Evolutionary conservation across 2,329 filamentous ascomycete species (phyloP), one percentile per base, ranked within the genome.

Genomic region (Pestalotiopsis fici): DNA sequence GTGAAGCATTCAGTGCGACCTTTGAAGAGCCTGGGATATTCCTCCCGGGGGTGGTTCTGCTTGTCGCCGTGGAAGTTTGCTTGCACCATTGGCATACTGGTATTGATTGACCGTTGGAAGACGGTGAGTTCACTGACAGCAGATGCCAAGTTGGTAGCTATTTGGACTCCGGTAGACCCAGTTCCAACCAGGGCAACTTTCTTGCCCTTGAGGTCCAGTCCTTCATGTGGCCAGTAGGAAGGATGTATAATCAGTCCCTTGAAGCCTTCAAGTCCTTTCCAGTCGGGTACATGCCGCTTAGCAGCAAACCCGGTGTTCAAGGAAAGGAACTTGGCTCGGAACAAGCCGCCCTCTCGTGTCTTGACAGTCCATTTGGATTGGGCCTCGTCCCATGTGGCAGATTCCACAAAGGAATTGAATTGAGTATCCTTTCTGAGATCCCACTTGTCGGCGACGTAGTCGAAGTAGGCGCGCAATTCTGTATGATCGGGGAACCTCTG

Each of bases 51-150:
- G 7, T 64, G 25, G 18, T 28, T 31, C 68, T 87, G 83, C 66
- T 85, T 81, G 18, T 74, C 77, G 0, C 81, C 83, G 21, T 88
- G 76, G 1, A 77, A 54, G 2, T 79, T 78, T 3, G 18, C 61
- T 64, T 85, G 82, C 2, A 83, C 80, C 86, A 91, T 90, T 0
- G 90, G 90, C 0, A 91, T 72, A 0, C 87, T 87, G 3, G 89
- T 80, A 68, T 91, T 92, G 0, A 89, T 89, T 0, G 88, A 91
- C 5, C 90, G 83, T 71, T 91, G 88, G 75, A 91, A 91, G 37
- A 91, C 86, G 2, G 78, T 83, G 21, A 91, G 70, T 1, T 83
- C 75, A 7, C 79, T 82, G 0, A 83, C 87, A 7, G 82, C 74
- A 3, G 85, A 85, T 1, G 83, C 85, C 75, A 85, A 86, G 67